phyloP scores from a whole-genome alignment of 257 asterid species.

The Gardenia jasminoides region DNA sequence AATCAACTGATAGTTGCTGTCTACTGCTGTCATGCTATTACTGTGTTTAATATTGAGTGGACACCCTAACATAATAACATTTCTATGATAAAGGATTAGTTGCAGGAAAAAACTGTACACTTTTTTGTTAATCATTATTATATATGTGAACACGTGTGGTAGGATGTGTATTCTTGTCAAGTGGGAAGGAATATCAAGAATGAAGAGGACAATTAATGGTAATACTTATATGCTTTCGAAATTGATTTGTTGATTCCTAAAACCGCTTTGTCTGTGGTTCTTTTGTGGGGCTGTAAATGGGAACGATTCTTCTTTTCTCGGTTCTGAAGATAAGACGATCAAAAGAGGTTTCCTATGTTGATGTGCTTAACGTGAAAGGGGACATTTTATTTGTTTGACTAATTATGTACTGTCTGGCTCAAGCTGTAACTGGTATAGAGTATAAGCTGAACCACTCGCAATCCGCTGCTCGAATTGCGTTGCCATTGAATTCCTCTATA shows the following conservation, averaged over 20 bases:
- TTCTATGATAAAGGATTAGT: too few relatives aligned
- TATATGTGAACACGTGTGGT: not conserved
- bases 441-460: not conserved
- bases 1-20: not conserved
- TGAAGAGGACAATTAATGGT: not conserved
- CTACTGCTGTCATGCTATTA: too few relatives aligned
- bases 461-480: not conserved
- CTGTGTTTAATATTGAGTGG: too few relatives aligned
- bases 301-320: not conserved
- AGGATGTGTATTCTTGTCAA: not conserved
- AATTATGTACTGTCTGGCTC: not conserved
- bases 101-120: not conserved
- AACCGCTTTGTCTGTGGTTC: constrained; percentile 3
- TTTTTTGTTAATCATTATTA: not conserved
- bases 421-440: not conserved
- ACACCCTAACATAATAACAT: too few relatives aligned
- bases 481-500: too few relatives aligned
- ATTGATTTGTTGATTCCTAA: too few relatives aligned
- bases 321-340: not conserved
- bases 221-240: too few relatives aligned
- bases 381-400: not conserved
- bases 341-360: not conserved
- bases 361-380: not conserved
- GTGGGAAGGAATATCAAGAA: not conserved
- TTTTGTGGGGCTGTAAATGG: constrained; percentile 8